A percentile compares a stretch with the other conserved stretches of the same genome.
phyloP scores from a whole-genome alignment of 2,329 filamentous ascomycete genomes.

The Penicillium sp. region DNA sequence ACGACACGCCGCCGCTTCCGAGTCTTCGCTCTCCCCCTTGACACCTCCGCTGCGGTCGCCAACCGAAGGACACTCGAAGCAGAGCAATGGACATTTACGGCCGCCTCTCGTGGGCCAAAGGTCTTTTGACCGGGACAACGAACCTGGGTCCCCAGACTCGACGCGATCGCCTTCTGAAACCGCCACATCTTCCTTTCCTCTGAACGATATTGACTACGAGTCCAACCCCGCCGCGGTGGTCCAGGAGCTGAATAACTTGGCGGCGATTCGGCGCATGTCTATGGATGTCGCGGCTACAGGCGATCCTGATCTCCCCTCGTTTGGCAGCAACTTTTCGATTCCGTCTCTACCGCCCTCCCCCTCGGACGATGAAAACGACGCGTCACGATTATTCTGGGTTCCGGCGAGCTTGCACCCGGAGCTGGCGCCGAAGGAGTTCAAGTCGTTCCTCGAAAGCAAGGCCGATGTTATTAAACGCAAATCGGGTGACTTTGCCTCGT shows the following conservation, averaged over 20 bases:
- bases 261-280: slow-evolving; percentile 88
- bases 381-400: slow-evolving; percentile 91
- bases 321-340: slow-evolving; percentile 47
- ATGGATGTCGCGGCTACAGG: slow-evolving; percentile 79
- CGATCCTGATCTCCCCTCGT: slow-evolving; percentile 61
- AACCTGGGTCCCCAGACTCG: slow-evolving; percentile 62
- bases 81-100: slow-evolving; percentile 43
- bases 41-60: slow-evolving; percentile 32
- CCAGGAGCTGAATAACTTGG: slow-evolving; percentile 89
- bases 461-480: slow-evolving; percentile 87
- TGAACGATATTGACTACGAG: slow-evolving; percentile 87
- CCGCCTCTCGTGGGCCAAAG: slow-evolving; percentile 33
- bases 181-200: slow-evolving; percentile 68
- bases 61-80: slow-evolving; percentile 39
- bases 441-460: slow-evolving; percentile 91
- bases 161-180: slow-evolving; percentile 60
- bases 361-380: slow-evolving; percentile 77
- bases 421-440: slow-evolving; percentile 93
- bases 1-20: slow-evolving; percentile 36
- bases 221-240: slow-evolving; percentile 87
- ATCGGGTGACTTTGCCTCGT: slow-evolving; percentile 70
- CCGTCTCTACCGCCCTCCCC: slow-evolving; percentile 51
- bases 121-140: slow-evolving; percentile 51
- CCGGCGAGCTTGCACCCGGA: slow-evolving; percentile 93
- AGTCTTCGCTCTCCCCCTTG: slow-evolving; percentile 37